These are phyloP conservation scores for Globisporangium heterothallicum DNA, from an alignment of 352 stramenopile species.

Conservation along the genomic window DNA sequence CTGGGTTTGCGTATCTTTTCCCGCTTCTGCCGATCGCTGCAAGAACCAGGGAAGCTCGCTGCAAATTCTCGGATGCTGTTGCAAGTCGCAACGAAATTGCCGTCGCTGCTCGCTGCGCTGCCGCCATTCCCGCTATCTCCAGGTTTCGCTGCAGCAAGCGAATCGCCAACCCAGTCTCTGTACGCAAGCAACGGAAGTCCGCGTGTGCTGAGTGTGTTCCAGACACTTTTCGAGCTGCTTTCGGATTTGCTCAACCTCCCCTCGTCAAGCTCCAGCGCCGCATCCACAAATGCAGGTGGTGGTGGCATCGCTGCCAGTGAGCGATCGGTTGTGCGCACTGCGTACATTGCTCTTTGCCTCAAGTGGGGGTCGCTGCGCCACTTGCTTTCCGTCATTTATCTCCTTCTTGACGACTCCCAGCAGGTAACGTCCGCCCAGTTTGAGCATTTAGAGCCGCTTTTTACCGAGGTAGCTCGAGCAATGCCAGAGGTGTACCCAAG, in stretches of 20 bases:
- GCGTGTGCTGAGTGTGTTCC: slow-evolving; percentile 37
- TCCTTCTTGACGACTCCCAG: slow-evolving; percentile 27
- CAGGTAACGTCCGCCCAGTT: slow-evolving; percentile 17
- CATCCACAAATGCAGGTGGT: background rate
- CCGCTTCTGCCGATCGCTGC: slow-evolving; percentile 45
- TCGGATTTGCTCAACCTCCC: slow-evolving; percentile 24
- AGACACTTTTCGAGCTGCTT: slow-evolving; percentile 48
- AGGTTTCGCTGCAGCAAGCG: slow-evolving; percentile 20
- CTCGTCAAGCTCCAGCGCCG: background rate
- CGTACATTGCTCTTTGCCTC: slow-evolving; percentile 57
- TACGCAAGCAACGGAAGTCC: background rate
- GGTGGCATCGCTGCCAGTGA: slow-evolving; percentile 18
- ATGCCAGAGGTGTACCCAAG: slow-evolving; percentile 18
- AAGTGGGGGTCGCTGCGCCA: slow-evolving; percentile 60
- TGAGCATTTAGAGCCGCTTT: slow-evolving; percentile 24
- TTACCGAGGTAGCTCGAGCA: slow-evolving; percentile 34
- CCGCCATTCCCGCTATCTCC: slow-evolving; percentile 52
- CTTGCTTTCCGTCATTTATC: slow-evolving; percentile 33
- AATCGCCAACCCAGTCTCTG: background rate
- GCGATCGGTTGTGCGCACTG: slow-evolving; percentile 28
- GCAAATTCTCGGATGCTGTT: slow-evolving; percentile 32
- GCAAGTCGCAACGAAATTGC: slow-evolving; percentile 48
- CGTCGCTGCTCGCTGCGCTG: slow-evolving; percentile 43
- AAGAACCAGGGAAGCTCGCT: slow-evolving; percentile 18
- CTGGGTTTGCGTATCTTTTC: slow-evolving; percentile 71